A percentile compares a stretch with the other conserved stretches of the same genome.
phyloP scores from a whole-genome alignment of 202 grass and related monocot genomes.

The Hordeum pubiflorum region DNA sequence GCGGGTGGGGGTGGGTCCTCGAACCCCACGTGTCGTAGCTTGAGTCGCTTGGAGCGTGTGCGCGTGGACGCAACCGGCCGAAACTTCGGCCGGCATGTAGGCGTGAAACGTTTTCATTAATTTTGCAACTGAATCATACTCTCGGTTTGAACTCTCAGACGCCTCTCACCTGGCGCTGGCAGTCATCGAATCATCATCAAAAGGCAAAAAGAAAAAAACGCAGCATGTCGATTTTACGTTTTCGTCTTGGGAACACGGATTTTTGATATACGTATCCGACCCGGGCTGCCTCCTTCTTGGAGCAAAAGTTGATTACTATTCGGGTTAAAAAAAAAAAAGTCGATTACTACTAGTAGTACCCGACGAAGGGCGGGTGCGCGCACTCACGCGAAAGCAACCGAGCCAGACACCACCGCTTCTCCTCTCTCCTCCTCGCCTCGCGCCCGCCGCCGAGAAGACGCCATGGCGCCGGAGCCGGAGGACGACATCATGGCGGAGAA shows the following conservation, averaged over 20 bases:
- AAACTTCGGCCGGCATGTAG: too few relatives aligned
- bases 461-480: constrained; percentile 15
- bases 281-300: not conserved
- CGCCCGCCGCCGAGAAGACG: not conserved
- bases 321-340: not conserved
- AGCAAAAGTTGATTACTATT: not conserved
- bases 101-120: too few relatives aligned
- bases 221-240: too few relatives aligned
- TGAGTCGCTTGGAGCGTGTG: too few relatives aligned
- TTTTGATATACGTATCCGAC: not conserved
- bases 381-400: not conserved
- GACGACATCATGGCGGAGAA: constrained; percentile 11
- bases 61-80: too few relatives aligned
- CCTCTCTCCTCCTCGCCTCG: not conserved
- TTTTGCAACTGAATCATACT: too few relatives aligned
- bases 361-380: not conserved
- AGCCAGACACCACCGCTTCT: not conserved
- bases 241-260: not conserved
- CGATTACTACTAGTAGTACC: not conserved
- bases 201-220: too few relatives aligned
- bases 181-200: too few relatives aligned
- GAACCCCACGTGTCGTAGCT: too few relatives aligned
- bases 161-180: too few relatives aligned
- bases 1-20: too few relatives aligned
- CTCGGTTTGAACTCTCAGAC: too few relatives aligned